Base-by-base conservation (phyloP, 208 protist species). In the Crithidia mellificae region DNA sequence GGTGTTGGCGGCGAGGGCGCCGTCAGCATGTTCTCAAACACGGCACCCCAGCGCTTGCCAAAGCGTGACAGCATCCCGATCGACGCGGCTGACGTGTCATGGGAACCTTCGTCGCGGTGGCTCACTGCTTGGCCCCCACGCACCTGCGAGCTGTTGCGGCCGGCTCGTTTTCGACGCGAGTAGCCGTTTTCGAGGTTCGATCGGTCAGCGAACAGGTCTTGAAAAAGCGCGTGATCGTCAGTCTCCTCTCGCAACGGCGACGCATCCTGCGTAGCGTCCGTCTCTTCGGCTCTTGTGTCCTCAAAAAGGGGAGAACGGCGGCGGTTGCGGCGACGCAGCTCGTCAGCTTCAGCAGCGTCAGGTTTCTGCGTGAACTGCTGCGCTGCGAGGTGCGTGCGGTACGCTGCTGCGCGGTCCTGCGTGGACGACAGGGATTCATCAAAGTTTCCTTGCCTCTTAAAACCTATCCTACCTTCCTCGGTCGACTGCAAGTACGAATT, bases 1-100 rank as follows among this genome's bases (percentile, higher is more conserved):
- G 54, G 46, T 30, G n/a, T 25, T 24, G 20, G 39, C 15, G 47
- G 46, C 19, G 39, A 38, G 19, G 17, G 43, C 8, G 46, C 53
- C 22, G 56, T 64, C 46, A 89, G 54, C 49, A 92, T 77, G 0
- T 72, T 68, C 27, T 78, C 63, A 56, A 85, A 89, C 22, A 85
- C 77, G 25, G 68, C 68, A 34, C 74, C 80, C 86, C 86, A 92
- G 24, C 78, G 53, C 32, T 63, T 70, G 12, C 76, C 78, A 50
- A 77, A 75, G 6, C 44, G 62, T 2, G 81, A 84, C 29, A 56
- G 63, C 77, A 81, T 85, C 1, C 51, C 55, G 22, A 52, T 32
- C 4, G 65, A 61, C 17, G 41, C 38, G 3, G 38, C 22, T 5
- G 51, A 27, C 8, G 46, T 27, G 46, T 51, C 22, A n/a, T n/a